Evolutionary conservation across 371 early-diverging fungal genomes (phyloP).

Genomic region (Quaeritorhiza haematococci): DNA sequence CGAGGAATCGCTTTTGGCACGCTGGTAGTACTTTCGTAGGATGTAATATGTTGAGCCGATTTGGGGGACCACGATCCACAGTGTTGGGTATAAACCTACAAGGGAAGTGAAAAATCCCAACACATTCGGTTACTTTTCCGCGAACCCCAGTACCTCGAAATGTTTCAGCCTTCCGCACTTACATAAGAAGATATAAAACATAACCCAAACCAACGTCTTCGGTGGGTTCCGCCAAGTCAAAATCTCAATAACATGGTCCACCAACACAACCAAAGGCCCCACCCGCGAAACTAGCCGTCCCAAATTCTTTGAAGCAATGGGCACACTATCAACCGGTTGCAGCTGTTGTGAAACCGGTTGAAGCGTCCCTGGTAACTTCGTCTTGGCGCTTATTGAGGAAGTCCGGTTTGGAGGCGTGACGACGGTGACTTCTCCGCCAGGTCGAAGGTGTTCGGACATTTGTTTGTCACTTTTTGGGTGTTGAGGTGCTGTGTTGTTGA

Average conservation of each 20-base stretch:
- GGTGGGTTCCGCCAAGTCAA: conserved; percentile 42
- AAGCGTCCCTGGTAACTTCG: no score
- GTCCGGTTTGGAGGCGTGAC: no score
- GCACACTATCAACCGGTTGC: conserved; percentile 31
- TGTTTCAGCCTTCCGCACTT: no score
- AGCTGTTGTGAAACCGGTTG: no score
- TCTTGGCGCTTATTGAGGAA: no score
- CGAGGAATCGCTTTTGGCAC: conserved; percentile 14
- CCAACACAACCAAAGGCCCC: conserved; percentile 28
- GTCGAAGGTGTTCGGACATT: no score
- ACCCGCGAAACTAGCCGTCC: conserved; percentile 32
- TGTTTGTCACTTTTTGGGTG: no score
- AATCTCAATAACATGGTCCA: conserved; percentile 29
- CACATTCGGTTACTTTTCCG: no score
- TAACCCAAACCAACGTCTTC: conserved; percentile 25
- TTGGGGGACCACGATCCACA: conserved; percentile 36
- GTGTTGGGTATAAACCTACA: conserved; percentile 34
- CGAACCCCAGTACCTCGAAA: no score
- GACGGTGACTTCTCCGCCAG: no score
- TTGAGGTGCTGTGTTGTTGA: no score
- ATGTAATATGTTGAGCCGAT: conserved; percentile 27
- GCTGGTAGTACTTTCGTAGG: conserved; percentile 27
- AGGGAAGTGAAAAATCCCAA: no score
- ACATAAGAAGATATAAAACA: conserved; percentile 31
- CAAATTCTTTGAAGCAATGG: conserved; percentile 36